Evolutionary conservation across 345 rosid genomes (phyloP), one percentile per base, ranked within the genome.

Genomic region (Gynandropsis gynandra): DNA sequence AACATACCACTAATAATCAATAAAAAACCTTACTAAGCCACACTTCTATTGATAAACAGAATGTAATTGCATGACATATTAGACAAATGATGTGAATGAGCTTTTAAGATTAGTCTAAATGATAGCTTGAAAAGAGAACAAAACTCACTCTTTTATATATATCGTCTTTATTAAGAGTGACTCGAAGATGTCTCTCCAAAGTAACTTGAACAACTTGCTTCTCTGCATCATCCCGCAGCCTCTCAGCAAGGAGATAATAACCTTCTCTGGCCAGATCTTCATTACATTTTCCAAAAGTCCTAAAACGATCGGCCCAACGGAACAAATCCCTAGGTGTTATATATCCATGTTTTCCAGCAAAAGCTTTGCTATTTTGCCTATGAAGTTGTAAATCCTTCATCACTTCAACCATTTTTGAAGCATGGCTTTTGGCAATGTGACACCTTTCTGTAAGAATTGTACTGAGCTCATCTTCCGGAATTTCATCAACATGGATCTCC

Each of bases 271-370:
- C 96, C 66, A 87, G 76, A 57, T 79, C 89, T 65, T 90, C 96
- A 64, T 80, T 71, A 43, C 81, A 75, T 61, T 62, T 70, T 48
- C 89, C 82, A 71, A 69, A 80, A 27, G 58, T 68, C 73, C 72
- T 77, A 56, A 87, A 86, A 54, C 95, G 87, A 69, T 74, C 62
- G 50, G 98, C 96, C 98, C 96, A 90, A 58, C 98, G 89, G 70
- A 90, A 87, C 67, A 90, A 74, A 62, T 90, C 98, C 62, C 98
- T 72, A 32, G 98, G 95, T 55, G 98, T 90, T 58, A 90, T 84
- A 71, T 74, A 90, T 58, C 98, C 98, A 67, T 90, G 98, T 75
- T 90, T 90, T 62, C 98, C 98, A 64, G 98, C 96, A 79, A 90
- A 90, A 13, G 84, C 87, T 70, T 87, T 87, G 76, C 95, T 90